Evolutionary conservation across 2,329 filamentous ascomycete genomes (phyloP), one percentile per base, ranked within the genome.

Genomic region (Fusarium poae): DNA sequence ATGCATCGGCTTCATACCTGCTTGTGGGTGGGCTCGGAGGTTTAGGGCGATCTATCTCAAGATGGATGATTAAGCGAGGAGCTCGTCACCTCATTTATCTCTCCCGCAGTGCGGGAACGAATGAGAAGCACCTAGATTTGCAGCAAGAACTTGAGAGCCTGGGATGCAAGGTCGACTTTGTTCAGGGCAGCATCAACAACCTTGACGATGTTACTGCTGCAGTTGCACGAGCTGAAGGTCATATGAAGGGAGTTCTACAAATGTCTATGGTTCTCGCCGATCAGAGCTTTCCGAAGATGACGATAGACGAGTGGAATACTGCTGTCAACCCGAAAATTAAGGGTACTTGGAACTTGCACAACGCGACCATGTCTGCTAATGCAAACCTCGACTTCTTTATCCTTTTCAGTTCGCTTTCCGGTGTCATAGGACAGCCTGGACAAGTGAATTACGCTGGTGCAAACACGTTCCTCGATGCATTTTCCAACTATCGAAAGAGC

Each of bases 321-420:
- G 54, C 37, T 18, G 54, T 57, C 8, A 2, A 23, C 11, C 54
- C 54, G 3, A 57, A 57, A 11, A 23, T 42, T 3, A n/a, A 16
- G 21, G 54, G 54, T 2, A 57, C 54, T 0, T 57, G 54, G 54
- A 54, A 57, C 12, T 21, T 57, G 23, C 48, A 57, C 29, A 54
- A 57, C 7, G 48, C 55, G 10, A 35, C 54, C 11, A 29, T 57
- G 5, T 12, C 37, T 2, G 15, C 12, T 5, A 29, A 43, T 8
- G 29, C 54, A 10, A 48, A 57, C 3, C 54, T 57, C 10, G 54
- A 57, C n/a, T 57, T 57, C 20, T 57, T 57, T 8, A n/a, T 57
- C 2, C 46, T 57, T 30, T 57, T 57, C 15, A 53, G 54, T 9
- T 57, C 54, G 15, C 23, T 57, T 3, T 57, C 54, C 12, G 54